Base-by-base conservation (phyloP, 257 asterid species). In the Solanum tarapatanum region DNA sequence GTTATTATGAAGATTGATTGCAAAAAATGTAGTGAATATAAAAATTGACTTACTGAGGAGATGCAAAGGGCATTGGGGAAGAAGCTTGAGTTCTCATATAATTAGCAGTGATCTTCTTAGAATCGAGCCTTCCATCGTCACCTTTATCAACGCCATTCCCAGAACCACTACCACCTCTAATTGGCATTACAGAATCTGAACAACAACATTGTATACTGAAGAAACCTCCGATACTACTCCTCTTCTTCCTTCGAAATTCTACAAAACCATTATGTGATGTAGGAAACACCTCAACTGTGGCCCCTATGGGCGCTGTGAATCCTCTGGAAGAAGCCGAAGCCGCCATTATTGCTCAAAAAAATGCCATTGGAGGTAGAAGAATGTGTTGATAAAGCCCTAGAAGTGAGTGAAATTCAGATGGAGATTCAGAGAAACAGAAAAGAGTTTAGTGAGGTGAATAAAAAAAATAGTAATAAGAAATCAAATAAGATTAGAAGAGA, bases 11-110 rank as follows among this genome's bases (percentile, higher is more conserved):
- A 28, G 6, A 80, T 16, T 80, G 19, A 45, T 45, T 58, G 23
- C 3, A 45, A 17, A 30, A 45, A 48, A 28, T 45, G 85, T 45
- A 30, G 12, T 70, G n/a, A 16, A 80, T 8, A 43, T 43, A 24
- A 79, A 77, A 79, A 8, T n/a, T 24, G 28, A 82, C 85, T 87
- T 88, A 95, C 99, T 86, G 90, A 51, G 94, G 91, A 88, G 98
- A 92, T 87, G 94, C 92, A 88, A 95, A 96, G 9, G 96, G 90
- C 95, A 92, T 86, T 23, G 91, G 86, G 14, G 95, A 90, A 19
- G 91, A 84, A 82, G 83, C 86, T 35, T 87, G 88, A 58, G 85
- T 87, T 76, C 94, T 93, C 48, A 89, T 87, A 14, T 93, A 87
- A 86, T 83, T 88, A 2, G 93, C 92, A 11, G 88, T 87, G 8